phyloP scores from a whole-genome alignment of 176 grass and related monocot genomes.

The Puccinellia tenuiflora region DNA sequence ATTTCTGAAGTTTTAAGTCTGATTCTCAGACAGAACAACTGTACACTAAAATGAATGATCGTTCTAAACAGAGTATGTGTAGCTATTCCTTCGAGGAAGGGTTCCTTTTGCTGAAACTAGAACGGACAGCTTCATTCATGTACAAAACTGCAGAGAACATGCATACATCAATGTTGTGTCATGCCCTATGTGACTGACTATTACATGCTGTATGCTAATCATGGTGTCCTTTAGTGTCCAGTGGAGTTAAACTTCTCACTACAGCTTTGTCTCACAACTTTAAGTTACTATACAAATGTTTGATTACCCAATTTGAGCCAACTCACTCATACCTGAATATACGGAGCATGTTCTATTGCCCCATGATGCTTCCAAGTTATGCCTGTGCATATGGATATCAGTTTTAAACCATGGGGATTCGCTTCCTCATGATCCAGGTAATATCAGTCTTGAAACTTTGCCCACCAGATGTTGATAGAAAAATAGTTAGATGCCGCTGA shows the following conservation, averaged over 20 bases:
- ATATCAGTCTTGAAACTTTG: too few species aligned
- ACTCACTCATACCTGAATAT: not conserved
- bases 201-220: not conserved
- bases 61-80: not conserved
- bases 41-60: not conserved
- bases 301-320: not conserved
- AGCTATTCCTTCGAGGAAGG: not conserved
- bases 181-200: not conserved
- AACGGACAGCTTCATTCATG: not conserved
- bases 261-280: not conserved
- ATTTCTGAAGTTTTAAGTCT: not conserved
- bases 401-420: too few species aligned
- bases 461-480: too few species aligned
- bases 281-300: too few species aligned
- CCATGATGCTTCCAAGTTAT: not conserved
- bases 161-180: not conserved
- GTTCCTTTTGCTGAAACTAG: not conserved
- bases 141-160: not conserved
- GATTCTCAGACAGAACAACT: not conserved
- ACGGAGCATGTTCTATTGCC: not conserved
- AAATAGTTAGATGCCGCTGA: too few species aligned
- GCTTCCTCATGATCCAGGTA: too few species aligned
- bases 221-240: not conserved
- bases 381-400: not conserved
- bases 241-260: not conserved